Percentiles rank a stretch among this genome's conserved stretches.
These are phyloP conservation scores for Chlorella variabilis DNA, from an alignment of 163 green algal genomes.

Conservation along the genomic window DNA sequence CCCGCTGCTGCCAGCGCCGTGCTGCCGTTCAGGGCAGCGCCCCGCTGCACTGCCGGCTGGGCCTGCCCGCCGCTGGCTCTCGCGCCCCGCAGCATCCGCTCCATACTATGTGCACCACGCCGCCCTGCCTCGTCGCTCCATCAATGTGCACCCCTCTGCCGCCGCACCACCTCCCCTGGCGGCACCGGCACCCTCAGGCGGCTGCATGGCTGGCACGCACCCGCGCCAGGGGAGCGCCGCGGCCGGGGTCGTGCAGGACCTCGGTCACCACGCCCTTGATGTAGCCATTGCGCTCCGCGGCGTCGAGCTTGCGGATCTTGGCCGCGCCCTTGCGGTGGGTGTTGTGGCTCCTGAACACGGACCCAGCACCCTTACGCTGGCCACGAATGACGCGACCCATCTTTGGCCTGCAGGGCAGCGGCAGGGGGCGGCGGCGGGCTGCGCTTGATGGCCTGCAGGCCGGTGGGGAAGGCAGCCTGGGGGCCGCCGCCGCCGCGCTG, in stretches of 20 bases:
- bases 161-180: not conserved
- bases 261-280: conserved; percentile 97
- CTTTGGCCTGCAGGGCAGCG: conserved; percentile 18
- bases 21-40: no score
- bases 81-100: no score
- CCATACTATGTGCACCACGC: no score
- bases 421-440: not conserved
- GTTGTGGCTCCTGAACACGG: conserved; percentile 97
- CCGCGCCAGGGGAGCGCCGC: conserved; percentile 95
- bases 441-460: not conserved
- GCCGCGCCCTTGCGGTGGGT: conserved; percentile 95
- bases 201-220: conserved; percentile 68
- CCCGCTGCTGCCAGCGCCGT: no score
- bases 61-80: no score
- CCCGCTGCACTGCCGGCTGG: no score
- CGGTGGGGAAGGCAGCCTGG: no score
- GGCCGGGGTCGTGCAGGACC: conserved; percentile 97
- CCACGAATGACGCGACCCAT: conserved; percentile 98
- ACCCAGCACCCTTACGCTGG: conserved; percentile 98
- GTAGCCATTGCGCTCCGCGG: conserved; percentile 97
- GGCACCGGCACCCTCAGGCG: no score
- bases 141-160: not conserved
- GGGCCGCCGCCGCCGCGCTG: no score
- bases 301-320: conserved; percentile 89
- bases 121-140: not conserved